Evolutionary conservation across 345 rosid genomes (phyloP), one percentile per base, ranked within the genome.

Genomic region (Luvunga scandens): DNA sequence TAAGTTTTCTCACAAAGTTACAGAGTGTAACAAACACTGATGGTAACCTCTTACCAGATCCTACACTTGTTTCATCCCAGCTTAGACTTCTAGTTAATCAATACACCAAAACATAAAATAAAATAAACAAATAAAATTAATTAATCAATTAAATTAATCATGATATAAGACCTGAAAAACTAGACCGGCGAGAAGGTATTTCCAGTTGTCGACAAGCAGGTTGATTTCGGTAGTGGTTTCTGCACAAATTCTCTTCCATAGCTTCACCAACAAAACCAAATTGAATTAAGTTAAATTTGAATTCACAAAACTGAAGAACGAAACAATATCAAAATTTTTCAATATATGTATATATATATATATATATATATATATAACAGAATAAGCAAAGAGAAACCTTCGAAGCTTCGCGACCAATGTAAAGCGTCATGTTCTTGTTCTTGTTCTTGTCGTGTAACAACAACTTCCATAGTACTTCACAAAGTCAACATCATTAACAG

Each of bases 391-490:
- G 30, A 36, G n/a, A 70, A 77, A 91, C 93, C 97, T 94, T 92
- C 2, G 98, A 93, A 90, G 98, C 91, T 88, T 95, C 98, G 76
- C 98, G 98, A 79, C 97, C 90, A 86, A 95, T 91, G 91, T 92
- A 95, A 88, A 90, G 83, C 84, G 91, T 90, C 99, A 95, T 95
- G 81, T 77, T 83, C 59, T 31, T 53, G 57, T 18, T 42, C 50
- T 66, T 57, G 12, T 76, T 84, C 60, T 59, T 84, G 78, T 76
- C 83, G 75, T 83, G 83, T 81, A 82, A 87, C 82, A 80, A 86
- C 78, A 78, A 89, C 81, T 90, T 83, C 93, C 94, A 90, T 90
- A 85, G 75, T 87, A 83, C 84, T 86, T 88, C 83, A 87, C 50
- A 84, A 83, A 88, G 86, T 82, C 85, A 81, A 81, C 93, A 85